Evolutionary conservation across 208 protist species (phyloP), one percentile per base, ranked within the genome.

Genomic region (Acanthamoeba sp.): DNA sequence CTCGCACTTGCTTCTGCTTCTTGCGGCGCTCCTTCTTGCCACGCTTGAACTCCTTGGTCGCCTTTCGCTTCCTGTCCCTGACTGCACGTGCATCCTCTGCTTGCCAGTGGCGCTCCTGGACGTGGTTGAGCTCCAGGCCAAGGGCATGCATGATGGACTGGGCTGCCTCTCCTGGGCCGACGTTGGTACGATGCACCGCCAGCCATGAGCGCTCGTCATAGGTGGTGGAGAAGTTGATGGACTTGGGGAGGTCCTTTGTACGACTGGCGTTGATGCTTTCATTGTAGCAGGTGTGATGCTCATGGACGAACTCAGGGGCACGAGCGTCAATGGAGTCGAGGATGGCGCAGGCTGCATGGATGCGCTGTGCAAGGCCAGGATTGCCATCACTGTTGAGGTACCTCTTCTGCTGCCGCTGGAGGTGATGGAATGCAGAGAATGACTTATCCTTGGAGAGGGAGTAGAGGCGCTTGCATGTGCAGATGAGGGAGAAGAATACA

Each of bases 391-490:
- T 27, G 69, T 3, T 7, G 22, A 78, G 69, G 69, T 78, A 78
- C 69, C 32, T 78, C 38, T 78, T 78, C 18, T 32, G 3, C 24
- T 78, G 14, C 14, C 18, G 38, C 14, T 42, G 38, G 6, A 27
- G 69, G 20, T 34, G 69, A 78, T 78, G 38, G 20, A 34, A 22
- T 22, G 9, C 12, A 3, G 69, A 5, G 20, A 78, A 78, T 5
- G 3, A 2, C 2, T 5, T 4, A 42, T 78, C 69, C 4, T 9
- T 22, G 6, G 69, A 78, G 22, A 78, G 5, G 22, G 38, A 9
- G 32, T 78, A 78, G 69, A 78, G 69, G 7, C 20, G 24, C 69
- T 78, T 78, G 69, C 69, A 78, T 16, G 69, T 78, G 69, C 14
- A 9, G 20, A 18, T 32, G 38, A 78, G 4, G 22, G 69, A 16